A percentile compares a stretch with the other conserved stretches of the same genome.
These are phyloP conservation scores for Malus domestica DNA, from an alignment of 306 rosid species.

Conservation along the genomic window ASM211411v1 NC_041803.1:9615501-9616000, in stretches of 20 bases:
- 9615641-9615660: background rate
- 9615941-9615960: background rate
- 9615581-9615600: background rate
- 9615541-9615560: background rate
- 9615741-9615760: background rate
- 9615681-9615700: background rate
- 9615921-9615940: background rate
- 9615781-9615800: background rate
- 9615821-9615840: background rate
- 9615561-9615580: background rate
- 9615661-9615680: background rate
- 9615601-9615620: background rate
- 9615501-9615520: conserved; percentile 14
- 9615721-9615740: background rate
- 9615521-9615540: conserved; percentile 11
- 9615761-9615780: background rate
- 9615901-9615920: background rate
- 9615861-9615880: background rate
- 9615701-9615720: background rate
- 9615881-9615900: background rate
- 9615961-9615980: background rate
- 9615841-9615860: background rate
- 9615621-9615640: conserved; percentile 3
- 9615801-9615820: background rate
- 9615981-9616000: background rate